phyloP scores from a whole-genome alignment of 1,139 yeast genomes.

The Pneumocystis canis region DNA sequence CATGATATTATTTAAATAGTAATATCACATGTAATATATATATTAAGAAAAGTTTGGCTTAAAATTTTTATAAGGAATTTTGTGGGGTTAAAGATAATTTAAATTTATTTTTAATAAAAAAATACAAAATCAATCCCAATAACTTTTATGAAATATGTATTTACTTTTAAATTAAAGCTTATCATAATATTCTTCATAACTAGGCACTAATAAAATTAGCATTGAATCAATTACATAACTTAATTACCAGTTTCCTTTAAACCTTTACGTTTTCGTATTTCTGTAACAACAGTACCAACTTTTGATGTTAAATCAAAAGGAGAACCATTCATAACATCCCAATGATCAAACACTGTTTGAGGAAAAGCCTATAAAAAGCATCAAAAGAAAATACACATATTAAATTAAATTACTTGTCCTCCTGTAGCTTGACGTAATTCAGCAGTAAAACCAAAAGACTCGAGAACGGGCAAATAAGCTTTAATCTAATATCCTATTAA shows the following conservation, averaged over 20 bases:
- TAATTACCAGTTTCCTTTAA: constrained; percentile 40
- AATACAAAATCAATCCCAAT: not conserved
- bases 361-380: constrained; percentile 60
- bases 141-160: not conserved
- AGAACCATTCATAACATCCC: constrained; percentile 84
- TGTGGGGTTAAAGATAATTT: not conserved
- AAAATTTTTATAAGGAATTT: too few relatives aligned
- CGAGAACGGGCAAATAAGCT: constrained; percentile 99
- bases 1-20: not conserved
- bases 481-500: constrained; percentile 35
- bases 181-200: not conserved
- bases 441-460: constrained; percentile 99
- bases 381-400: not conserved
- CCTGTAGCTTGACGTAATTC: constrained; percentile 99
- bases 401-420: constrained; percentile 48
- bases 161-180: not conserved
- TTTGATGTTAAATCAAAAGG: constrained; percentile 83
- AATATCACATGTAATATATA: not conserved
- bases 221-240: not conserved
- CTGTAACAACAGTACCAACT: constrained; percentile 86
- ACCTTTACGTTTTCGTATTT: constrained; percentile 94
- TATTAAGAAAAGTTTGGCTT: not conserved
- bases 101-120: too few relatives aligned
- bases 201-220: not conserved
- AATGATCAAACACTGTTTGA: constrained; percentile 98